Percentiles rank a stretch among this genome's conserved stretches.
Conservation (phyloP, 208 protist species). For the Crithidia thermophila region DNA sequence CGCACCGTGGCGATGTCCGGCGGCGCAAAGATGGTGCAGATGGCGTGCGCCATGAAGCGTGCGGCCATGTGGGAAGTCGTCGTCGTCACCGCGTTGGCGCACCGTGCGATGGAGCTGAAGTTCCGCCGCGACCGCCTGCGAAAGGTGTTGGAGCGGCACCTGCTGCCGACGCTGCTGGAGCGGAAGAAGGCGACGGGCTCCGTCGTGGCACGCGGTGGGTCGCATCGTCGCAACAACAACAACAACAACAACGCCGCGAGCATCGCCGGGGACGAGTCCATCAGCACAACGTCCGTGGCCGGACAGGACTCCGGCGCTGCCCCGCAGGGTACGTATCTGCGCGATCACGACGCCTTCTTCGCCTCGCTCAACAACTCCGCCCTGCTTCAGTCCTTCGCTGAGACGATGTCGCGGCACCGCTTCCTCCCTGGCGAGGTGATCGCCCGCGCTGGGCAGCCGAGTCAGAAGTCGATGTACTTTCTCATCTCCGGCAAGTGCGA, state of each 20-base stretch:
- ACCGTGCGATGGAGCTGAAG: conserved; percentile 38
- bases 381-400: conserved; percentile 69
- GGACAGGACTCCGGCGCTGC: conserved; percentile 4
- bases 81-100: conserved; percentile 42
- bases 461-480: conserved; percentile 73
- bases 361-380: conserved; percentile 50
- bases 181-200: conserved; percentile 49
- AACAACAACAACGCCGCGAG: not conserved
- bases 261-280: not conserved
- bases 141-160: conserved; percentile 49
- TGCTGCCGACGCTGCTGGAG: conserved; percentile 70
- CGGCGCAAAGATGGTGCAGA: conserved; percentile 43
- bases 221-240: not conserved
- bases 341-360: conserved; percentile 61
- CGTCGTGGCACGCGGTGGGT: conserved; percentile 15
- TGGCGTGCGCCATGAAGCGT: conserved; percentile 70
- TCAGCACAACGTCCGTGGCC: conserved; percentile 2
- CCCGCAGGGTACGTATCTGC: conserved; percentile 56
- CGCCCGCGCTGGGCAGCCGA: conserved; percentile 45
- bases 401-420: conserved; percentile 57
- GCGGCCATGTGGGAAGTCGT: conserved; percentile 81
- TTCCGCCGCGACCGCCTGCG: conserved; percentile 65
- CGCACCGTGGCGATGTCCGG: conserved; percentile 15
- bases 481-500: conserved; percentile 83
- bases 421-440: conserved; percentile 67